Evolutionary conservation across 768 basidiomycete species (phyloP), one percentile per base, ranked within the genome.

Genomic region (Vishniacozyma victoriae): DNA sequence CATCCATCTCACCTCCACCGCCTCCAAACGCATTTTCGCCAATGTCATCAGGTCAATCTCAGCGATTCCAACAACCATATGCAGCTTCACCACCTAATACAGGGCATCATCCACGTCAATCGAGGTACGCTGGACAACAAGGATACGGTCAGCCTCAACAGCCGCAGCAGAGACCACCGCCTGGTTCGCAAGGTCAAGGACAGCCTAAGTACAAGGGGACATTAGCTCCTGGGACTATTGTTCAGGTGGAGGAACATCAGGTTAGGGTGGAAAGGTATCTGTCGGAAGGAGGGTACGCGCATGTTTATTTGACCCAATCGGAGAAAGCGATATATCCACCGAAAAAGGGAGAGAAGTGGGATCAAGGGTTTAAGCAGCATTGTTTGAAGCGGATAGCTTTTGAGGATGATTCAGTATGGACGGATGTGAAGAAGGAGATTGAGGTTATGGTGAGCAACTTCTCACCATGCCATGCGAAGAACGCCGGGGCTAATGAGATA

Each of bases 341-440:
- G 6, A 44, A 42, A 16, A 54, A 57, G 26, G 64, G 62, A 4
- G 59, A 63, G 44, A 85, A 85, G 71, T n/a, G n/a, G n/a, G n/a
- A n/a, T n/a, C n/a, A n/a, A n/a, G 87, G 86, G 62, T 91, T 88
- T 25, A 89, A 86, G 18, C 86, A 85, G 61, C 95, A 99, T 78
- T 95, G 97, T 60, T 81, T 99, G 56, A 99, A 99, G 73, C 82
- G 92, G 39, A 91, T 99, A 52, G 91, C 87, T 18, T 91, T 96
- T 37, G 79, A 87, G 20, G 87, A 84, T 69, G 88, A 96, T 69
- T 75, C 79, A 27, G 87, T 92, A 79, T 80, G 97, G 47, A 80
- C 82, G 12, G 92, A 95, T 62, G 93, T 97, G 35, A 86, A 88
- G 78, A 90, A 86, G 74, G 95, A 99, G 73, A 95, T 99, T 37